These are phyloP conservation scores for Amanita phalloides DNA, from an alignment of 768 basidiomycete species.

Conservation along the genomic window DNA sequence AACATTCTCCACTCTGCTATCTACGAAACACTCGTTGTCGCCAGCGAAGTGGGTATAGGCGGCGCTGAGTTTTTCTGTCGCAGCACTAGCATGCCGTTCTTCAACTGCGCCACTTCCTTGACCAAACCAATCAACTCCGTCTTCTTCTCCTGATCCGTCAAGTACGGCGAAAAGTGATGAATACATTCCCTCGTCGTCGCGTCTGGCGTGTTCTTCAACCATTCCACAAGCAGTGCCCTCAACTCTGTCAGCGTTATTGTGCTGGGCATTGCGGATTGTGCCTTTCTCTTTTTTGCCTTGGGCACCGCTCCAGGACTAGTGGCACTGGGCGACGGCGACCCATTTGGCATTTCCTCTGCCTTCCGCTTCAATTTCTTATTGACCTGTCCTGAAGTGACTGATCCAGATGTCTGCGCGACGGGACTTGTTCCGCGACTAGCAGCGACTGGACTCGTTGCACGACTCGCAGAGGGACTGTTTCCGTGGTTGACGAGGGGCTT, in stretches of 20 bases:
- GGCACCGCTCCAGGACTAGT: conserved; percentile 13
- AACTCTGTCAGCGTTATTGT: conserved; percentile 42
- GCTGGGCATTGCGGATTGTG: conserved; percentile 20
- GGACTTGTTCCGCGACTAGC: conserved; percentile 36
- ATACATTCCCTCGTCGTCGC: conserved; percentile 75
- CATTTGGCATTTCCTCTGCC: conserved; percentile 29
- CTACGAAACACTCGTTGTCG: not conserved
- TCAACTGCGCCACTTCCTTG: conserved; percentile 68
- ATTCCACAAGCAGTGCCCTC: conserved; percentile 61
- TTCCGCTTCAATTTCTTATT: conserved; percentile 32
- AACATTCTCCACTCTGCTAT: not conserved
- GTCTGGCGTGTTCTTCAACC: conserved; percentile 59
- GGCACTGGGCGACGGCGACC: conserved; percentile 9
- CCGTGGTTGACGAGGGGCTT: conserved; percentile 49
- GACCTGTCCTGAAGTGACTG: conserved; percentile 22
- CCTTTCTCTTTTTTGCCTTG: conserved; percentile 52
- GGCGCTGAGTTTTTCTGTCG: conserved; percentile 29
- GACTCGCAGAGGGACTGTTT: conserved; percentile 51
- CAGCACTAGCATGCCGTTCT: conserved; percentile 52
- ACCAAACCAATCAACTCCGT: conserved; percentile 67
- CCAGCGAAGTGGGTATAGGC: conserved; percentile 21
- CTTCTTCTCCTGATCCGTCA: conserved; percentile 63
- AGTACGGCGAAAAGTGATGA: conserved; percentile 65
- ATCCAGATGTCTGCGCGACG: conserved; percentile 15
- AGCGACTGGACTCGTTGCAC: conserved; percentile 38